These are phyloP conservation scores for Lanmaoa pseudosensibilis DNA, from an alignment of 768 basidiomycete genomes.

Conservation along the genomic window DNA sequence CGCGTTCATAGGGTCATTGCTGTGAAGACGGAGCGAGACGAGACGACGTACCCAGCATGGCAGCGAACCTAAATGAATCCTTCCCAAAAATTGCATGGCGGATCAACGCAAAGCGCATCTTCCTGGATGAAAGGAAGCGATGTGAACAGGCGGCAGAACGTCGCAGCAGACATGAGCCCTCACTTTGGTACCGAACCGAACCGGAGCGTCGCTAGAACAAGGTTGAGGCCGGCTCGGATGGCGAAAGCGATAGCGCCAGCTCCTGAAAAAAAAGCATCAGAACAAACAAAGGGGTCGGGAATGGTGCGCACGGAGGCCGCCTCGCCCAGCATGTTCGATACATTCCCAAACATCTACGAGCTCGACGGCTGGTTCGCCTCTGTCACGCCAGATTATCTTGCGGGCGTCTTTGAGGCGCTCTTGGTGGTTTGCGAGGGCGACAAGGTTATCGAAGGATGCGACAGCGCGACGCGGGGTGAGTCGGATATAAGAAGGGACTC, in stretches of 20 bases:
- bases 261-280: slow-evolving; percentile 44
- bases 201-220: slow-evolving; percentile 74
- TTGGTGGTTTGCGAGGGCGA: slow-evolving; percentile 82
- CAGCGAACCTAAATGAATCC: slow-evolving; percentile 82
- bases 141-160: background rate
- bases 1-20: background rate
- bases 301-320: slow-evolving; percentile 63
- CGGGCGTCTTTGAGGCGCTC: slow-evolving; percentile 70
- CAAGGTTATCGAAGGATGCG: slow-evolving; percentile 80
- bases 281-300: background rate
- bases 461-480: slow-evolving; percentile 58
- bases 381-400: slow-evolving; percentile 80
- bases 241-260: slow-evolving; percentile 79
- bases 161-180: slow-evolving; percentile 15
- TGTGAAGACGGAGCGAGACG: background rate
- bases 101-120: slow-evolving; percentile 63
- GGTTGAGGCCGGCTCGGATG: slow-evolving; percentile 79
- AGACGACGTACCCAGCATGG: slow-evolving; percentile 68
- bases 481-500: slow-evolving; percentile 41
- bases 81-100: slow-evolving; percentile 80
- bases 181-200: slow-evolving; percentile 69
- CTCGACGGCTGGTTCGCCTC: slow-evolving; percentile 73
- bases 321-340: slow-evolving; percentile 65
- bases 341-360: slow-evolving; percentile 63
- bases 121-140: slow-evolving; percentile 40